Evolutionary conservation across 202 grass and related monocot species (phyloP).

Genomic region (Digitaria exilis): DNA sequence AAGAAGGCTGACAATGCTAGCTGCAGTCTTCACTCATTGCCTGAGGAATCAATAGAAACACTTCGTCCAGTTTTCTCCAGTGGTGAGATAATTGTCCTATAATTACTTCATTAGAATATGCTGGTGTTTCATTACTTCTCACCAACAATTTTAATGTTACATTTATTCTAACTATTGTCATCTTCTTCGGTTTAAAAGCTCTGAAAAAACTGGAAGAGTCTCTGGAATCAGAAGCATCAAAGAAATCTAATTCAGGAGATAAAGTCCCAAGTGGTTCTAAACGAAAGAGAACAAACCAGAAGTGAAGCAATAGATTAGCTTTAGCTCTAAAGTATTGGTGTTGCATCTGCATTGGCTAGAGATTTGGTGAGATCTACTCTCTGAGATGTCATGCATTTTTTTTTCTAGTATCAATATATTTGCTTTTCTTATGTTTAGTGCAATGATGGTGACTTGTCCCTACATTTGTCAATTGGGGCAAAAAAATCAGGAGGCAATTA

Average conservation of each 20-base stretch:
- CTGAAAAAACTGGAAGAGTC: constrained; percentile 76
- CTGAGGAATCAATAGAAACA: constrained; percentile 65
- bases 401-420: background rate
- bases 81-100: constrained; percentile 37
- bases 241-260: constrained; percentile 52
- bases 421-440: background rate
- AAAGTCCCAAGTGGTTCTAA: constrained; percentile 45
- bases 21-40: constrained; percentile 58
- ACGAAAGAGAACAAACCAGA: constrained; percentile 53
- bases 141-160: background rate
- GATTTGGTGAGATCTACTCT: constrained; percentile 35
- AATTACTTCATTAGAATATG: constrained; percentile 17
- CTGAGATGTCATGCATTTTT: background rate
- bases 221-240: constrained; percentile 58
- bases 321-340: constrained; percentile 16
- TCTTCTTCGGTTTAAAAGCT: constrained; percentile 49
- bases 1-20: constrained; percentile 73
- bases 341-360: constrained; percentile 9
- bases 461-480: background rate
- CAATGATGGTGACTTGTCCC: background rate
- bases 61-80: constrained; percentile 63
- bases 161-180: constrained; percentile 15
- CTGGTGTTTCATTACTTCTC: constrained; percentile 13
- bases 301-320: constrained; percentile 29
- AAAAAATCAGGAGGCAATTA: background rate